These are phyloP conservation scores for Priceomyces haplophilus DNA, from an alignment of 805 yeast species.

Conservation along the genomic window DNA sequence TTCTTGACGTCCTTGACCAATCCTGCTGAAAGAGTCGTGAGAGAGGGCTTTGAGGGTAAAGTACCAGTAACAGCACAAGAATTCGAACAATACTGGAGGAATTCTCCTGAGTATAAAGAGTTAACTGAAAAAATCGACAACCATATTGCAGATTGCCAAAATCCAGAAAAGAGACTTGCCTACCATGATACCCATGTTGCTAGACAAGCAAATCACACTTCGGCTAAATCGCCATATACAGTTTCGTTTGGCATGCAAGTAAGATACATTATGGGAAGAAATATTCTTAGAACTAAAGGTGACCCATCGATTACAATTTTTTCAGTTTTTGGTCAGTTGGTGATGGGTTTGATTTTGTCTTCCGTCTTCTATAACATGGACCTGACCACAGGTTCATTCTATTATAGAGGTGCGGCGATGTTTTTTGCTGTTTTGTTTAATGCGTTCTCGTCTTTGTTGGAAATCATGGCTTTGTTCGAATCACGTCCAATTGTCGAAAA, in stretches of 20 bases:
- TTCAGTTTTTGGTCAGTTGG: slow-evolving; percentile 49
- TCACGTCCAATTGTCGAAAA: slow-evolving; percentile 65
- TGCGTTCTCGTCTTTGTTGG: slow-evolving; percentile 59
- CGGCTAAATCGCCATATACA: slow-evolving; percentile 42
- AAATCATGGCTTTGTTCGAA: slow-evolving; percentile 55
- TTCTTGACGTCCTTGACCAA: slow-evolving; percentile 66
- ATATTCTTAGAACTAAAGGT: slow-evolving; percentile 52
- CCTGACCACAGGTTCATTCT: slow-evolving; percentile 51
- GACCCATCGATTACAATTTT: slow-evolving; percentile 55
- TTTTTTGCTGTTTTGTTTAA: slow-evolving; percentile 60
- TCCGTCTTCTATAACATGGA: slow-evolving; percentile 56
- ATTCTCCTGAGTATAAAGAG: slow-evolving; percentile 47
- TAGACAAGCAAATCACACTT: slow-evolving; percentile 47
- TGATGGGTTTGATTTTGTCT: slow-evolving; percentile 59
- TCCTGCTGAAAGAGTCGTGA: slow-evolving; percentile 54
- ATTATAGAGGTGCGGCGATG: slow-evolving; percentile 60
- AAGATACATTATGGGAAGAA: slow-evolving; percentile 50
- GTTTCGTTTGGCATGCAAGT: slow-evolving; percentile 50
- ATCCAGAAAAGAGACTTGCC: slow-evolving; percentile 33
- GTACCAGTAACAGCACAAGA: slow-evolving; percentile 57
- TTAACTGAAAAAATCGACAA: slow-evolving; percentile 42
- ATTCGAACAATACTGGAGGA: slow-evolving; percentile 58
- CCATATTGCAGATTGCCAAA: slow-evolving; percentile 32
- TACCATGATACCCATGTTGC: slow-evolving; percentile 46
- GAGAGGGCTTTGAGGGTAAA: slow-evolving; percentile 46